Evolutionary conservation across 2,329 filamentous ascomycete genomes (phyloP).

Genomic region (Ramichloridium luteum): DNA sequence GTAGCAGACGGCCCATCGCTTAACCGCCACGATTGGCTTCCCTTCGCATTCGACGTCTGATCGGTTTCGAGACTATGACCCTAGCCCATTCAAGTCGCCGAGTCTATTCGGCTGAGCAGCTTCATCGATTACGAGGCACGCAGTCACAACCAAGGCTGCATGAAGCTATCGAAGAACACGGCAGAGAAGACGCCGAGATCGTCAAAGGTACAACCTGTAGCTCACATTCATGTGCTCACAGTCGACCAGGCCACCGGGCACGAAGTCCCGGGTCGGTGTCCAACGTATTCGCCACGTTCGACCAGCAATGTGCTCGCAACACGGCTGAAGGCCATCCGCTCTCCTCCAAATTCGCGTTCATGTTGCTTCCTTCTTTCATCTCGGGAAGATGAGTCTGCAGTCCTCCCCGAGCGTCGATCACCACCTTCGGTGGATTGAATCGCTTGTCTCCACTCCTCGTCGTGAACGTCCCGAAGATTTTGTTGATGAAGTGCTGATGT

Average conservation of each 20-base stretch:
- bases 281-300: not conserved
- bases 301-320: not conserved
- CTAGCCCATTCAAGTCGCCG: too few species aligned
- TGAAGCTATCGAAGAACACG: slow-evolving; percentile 26
- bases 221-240: slow-evolving; percentile 1
- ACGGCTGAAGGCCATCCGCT: too few species aligned
- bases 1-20: too few species aligned
- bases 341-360: too few species aligned
- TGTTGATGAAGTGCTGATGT: not conserved
- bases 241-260: slow-evolving; percentile 1
- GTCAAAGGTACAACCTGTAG: slow-evolving; percentile 24
- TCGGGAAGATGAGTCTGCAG: too few species aligned
- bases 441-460: slow-evolving; percentile 15
- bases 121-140: slow-evolving; percentile 24
- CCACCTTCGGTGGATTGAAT: slow-evolving; percentile 12
- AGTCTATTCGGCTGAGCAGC: slow-evolving; percentile 27
- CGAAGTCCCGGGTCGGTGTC: not conserved
- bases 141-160: slow-evolving; percentile 24
- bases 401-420: too few species aligned
- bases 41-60: too few species aligned
- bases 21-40: too few species aligned
- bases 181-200: slow-evolving; percentile 25
- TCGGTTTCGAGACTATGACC: too few species aligned
- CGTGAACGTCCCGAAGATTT: too few species aligned
- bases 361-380: too few species aligned